These are phyloP conservation scores for Malus domestica DNA, from an alignment of 306 rosid species.

Conservation along the genomic window DNA sequence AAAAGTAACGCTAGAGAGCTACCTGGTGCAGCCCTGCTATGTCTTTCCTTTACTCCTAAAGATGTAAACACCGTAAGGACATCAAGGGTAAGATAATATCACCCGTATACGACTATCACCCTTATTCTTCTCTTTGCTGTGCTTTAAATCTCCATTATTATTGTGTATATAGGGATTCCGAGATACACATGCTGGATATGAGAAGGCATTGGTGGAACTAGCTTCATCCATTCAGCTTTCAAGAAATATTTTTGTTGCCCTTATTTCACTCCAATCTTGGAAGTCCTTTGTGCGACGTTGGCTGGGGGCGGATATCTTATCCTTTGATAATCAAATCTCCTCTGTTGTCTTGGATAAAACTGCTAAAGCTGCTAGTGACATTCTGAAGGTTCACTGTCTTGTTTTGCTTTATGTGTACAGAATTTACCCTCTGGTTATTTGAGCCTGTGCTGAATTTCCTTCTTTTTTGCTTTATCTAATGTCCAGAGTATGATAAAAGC, in stretches of 20 bases:
- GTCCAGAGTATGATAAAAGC: conserved; percentile 58
- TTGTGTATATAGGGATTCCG: conserved; percentile 39
- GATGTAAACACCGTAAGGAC: conserved; percentile 39
- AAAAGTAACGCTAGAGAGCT: conserved; percentile 46
- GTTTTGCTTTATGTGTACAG: conserved; percentile 17
- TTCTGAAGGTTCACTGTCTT: conserved; percentile 55
- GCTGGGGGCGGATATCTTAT: conserved; percentile 57
- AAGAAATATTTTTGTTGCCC: conserved; percentile 72
- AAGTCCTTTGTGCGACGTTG: conserved; percentile 73
- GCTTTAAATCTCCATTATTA: conserved; percentile 13
- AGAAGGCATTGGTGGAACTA: conserved; percentile 60
- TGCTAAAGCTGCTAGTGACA: conserved; percentile 65
- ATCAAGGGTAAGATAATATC: conserved; percentile 45
- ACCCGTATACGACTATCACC: not conserved
- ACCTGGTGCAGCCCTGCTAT: conserved; percentile 83
- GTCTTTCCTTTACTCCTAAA: conserved; percentile 67
- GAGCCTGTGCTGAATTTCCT: conserved; percentile 7
- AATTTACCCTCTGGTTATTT: conserved; percentile 12
- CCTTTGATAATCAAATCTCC: conserved; percentile 48
- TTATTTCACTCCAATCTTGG: conserved; percentile 85
- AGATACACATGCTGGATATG: conserved; percentile 62
- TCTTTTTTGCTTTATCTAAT: conserved; percentile 7
- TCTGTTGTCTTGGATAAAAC: conserved; percentile 50
- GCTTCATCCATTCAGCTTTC: conserved; percentile 84
- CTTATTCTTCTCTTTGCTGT: conserved; percentile 16